phyloP scores from a whole-genome alignment of 345 rosid genomes.

The Acer negundo region DNA sequence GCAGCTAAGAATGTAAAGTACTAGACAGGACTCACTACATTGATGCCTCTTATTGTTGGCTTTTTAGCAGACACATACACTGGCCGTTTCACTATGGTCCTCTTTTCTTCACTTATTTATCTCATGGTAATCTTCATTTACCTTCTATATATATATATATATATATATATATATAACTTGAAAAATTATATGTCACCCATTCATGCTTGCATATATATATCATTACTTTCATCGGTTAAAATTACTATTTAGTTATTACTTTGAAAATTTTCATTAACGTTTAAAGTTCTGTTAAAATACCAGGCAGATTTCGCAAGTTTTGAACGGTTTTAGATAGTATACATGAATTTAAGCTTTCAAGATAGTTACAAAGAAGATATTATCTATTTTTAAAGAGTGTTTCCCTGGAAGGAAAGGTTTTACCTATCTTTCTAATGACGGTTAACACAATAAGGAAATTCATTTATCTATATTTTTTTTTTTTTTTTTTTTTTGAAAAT shows the following conservation, averaged over 20 bases:
- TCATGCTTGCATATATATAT: too few species aligned
- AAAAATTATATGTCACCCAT: too few species aligned
- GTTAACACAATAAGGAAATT: neutral
- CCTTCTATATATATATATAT: neutral
- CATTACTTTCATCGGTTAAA: neutral
- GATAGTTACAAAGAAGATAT: too few species aligned
- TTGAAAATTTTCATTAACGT: too few species aligned
- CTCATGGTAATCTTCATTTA: conserved; percentile 31
- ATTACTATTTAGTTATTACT: neutral
- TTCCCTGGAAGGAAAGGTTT: too few species aligned
- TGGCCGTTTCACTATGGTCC: conserved; percentile 43
- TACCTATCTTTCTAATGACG: too few species aligned
- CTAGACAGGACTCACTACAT: conserved; percentile 55
- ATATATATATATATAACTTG: too few species aligned
- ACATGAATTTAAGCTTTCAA: neutral
- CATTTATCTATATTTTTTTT: too few species aligned
- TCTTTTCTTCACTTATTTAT: conserved; percentile 42
- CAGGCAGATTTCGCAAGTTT: neutral
- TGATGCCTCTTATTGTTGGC: conserved; percentile 50
- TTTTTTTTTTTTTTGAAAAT: too few species aligned
- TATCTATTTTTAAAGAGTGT: too few species aligned
- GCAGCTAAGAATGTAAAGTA: conserved; percentile 52
- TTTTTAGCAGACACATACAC: conserved; percentile 51
- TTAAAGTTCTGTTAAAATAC: neutral
- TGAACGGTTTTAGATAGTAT: neutral